Conservation (phyloP, 2,329 filamentous ascomycete genomes). For the Aspergillus luchuensis region DNA sequence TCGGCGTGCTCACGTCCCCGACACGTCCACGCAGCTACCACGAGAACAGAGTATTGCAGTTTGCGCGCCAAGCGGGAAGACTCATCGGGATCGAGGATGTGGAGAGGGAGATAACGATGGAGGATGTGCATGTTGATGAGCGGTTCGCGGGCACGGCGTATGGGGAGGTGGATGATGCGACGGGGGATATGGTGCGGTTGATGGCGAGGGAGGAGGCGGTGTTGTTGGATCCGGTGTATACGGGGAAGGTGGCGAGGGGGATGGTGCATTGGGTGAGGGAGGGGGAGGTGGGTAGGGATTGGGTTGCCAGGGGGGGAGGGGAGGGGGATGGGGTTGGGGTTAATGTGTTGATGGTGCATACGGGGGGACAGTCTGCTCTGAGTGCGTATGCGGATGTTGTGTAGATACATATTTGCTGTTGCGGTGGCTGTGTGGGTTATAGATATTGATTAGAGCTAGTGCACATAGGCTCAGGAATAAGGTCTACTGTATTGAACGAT, state of each 20-base stretch:
- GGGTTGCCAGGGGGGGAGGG: not conserved
- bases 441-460: not conserved
- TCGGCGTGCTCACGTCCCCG: slow-evolving; percentile 38
- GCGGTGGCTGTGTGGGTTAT: not conserved
- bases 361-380: slow-evolving; percentile 39
- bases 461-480: not conserved
- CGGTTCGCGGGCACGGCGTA: slow-evolving; percentile 36
- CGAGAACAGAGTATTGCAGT: slow-evolving; percentile 31
- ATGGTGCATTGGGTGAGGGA: slow-evolving; percentile 29
- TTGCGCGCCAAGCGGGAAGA: slow-evolving; percentile 30
- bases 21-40: slow-evolving; percentile 34
- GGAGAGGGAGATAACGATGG: slow-evolving; percentile 27
- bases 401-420: not conserved
- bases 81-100: slow-evolving; percentile 32
- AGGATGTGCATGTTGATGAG: slow-evolving; percentile 36
- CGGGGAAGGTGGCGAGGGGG: slow-evolving; percentile 35
- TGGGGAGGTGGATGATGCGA: slow-evolving; percentile 33
- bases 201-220: slow-evolving; percentile 34
- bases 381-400: slow-evolving; percentile 32
- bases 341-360: slow-evolving; percentile 42
- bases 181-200: slow-evolving; percentile 24
- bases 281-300: slow-evolving; percentile 23
- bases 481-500: not conserved
- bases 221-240: slow-evolving; percentile 41
- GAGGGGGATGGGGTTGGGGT: slow-evolving; percentile 29